Base-by-base conservation (phyloP, 352 stramenopile genomes). In the Globisporangium middletonii region DNA sequence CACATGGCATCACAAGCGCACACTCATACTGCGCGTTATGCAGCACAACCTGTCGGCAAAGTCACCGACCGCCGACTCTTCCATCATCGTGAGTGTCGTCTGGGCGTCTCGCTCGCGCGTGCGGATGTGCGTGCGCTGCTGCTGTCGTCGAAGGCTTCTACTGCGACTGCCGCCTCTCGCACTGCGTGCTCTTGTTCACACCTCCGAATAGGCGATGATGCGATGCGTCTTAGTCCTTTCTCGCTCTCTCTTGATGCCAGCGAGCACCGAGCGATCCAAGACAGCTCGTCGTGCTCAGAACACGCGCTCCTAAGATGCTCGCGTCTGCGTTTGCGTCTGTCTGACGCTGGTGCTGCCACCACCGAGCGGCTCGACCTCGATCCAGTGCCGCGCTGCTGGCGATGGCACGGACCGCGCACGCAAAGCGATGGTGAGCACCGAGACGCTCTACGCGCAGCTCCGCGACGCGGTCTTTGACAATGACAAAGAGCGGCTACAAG, bases 401-500 rank as follows among this genome's bases (percentile, higher is more conserved):
- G 41, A 45, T n/a, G 18, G 41, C 41, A 45, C 41, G 4, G 15
- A 38, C 33, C 33, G 33, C 33, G 33, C 33, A 38, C 9, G 33
- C 7, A 38, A 38, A 48, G n/a, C n/a, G 11, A 59, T 63, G 50
- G 37, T 23, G 19, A 53, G 53, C 13, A 51, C 27, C 16, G 77
- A 85, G 62, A 80, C 56, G 15, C 66, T 83, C 44, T 88, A 91
- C 50, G 81, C 88, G 38, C 59, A 77, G 44, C 64, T 91, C 23
- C 78, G 81, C 12, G 81, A 91, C 52, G 81, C 81, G 19, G 84
- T 91, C 48, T 91, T 88, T 49, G 77, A 89, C 53, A 79, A 89
- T 52, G 75, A 89, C 52, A 55, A 62, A 4, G 60, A 62, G 27
- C 73, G 73, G 3, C 69, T 84, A 7, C 51, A 75, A 0, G 70